Evolutionary conservation across 2,329 filamentous ascomycete species (phyloP).

Genomic region (Arthroderma uncinatum): DNA sequence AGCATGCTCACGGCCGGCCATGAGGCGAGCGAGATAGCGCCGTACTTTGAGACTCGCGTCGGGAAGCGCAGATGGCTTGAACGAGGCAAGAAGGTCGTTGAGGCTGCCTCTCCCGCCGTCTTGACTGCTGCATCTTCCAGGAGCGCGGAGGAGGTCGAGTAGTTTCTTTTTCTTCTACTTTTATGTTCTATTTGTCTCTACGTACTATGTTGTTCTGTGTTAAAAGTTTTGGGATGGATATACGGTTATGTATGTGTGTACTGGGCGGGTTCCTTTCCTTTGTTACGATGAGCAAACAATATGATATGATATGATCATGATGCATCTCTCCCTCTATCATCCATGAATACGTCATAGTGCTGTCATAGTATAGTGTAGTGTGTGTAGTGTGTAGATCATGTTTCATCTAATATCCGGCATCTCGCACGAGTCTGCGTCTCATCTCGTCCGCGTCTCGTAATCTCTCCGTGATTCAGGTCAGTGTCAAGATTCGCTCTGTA

Average conservation of each 20-base stretch:
- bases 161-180: conserved; percentile 5
- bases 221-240: no score
- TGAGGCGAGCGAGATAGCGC: conserved; percentile 60
- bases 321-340: not conserved
- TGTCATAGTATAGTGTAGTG: no score
- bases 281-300: not conserved
- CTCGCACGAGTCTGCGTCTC: no score
- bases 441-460: conserved; percentile 12
- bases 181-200: not conserved
- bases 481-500: no score
- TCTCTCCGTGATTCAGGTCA: no score
- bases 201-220: not conserved
- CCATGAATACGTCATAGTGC: no score
- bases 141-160: conserved; percentile 30
- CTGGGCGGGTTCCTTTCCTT: no score
- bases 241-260: no score
- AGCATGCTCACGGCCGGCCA: conserved; percentile 69
- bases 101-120: conserved; percentile 13
- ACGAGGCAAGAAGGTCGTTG: conserved; percentile 18
- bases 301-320: not conserved
- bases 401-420: not conserved
- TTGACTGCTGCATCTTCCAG: conserved; percentile 23
- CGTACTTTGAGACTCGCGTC: conserved; percentile 73
- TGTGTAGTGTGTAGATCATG: no score
- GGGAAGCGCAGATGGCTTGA: conserved; percentile 16